Conservation (phyloP, 306 rosid genomes). For the Fagus crenata region DNA sequence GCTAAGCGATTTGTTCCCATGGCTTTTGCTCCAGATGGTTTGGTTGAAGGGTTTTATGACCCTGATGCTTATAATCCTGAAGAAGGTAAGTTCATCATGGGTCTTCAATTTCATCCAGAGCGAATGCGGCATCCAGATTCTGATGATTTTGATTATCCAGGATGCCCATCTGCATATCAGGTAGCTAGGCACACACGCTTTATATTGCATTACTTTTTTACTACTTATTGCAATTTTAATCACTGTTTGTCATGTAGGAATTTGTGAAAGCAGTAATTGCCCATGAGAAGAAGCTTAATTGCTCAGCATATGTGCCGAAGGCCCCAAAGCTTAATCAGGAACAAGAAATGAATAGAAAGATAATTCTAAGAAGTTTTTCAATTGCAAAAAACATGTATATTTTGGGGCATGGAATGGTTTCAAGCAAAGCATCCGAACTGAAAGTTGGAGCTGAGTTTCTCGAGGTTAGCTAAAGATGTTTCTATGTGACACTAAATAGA, state of each 20-base stretch:
- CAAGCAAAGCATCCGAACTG: slow-evolving; percentile 21
- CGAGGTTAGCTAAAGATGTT: slow-evolving; percentile 15
- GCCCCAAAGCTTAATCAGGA: slow-evolving; percentile 29
- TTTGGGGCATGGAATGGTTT: slow-evolving; percentile 10
- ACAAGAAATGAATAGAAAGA: slow-evolving; percentile 34
- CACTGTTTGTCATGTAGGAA: slow-evolving; percentile 36
- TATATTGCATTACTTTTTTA: background rate
- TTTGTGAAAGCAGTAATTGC: slow-evolving; percentile 46
- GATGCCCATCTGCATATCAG: slow-evolving; percentile 43
- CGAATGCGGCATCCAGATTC: slow-evolving; percentile 33
- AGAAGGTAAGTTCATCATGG: slow-evolving; percentile 41
- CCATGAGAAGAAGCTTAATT: slow-evolving; percentile 34
- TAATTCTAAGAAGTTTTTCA: slow-evolving; percentile 36
- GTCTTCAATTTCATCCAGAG: slow-evolving; percentile 53
- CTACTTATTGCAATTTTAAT: slow-evolving; percentile 5
- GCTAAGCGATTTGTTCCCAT: slow-evolving; percentile 41
- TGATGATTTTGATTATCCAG: slow-evolving; percentile 41
- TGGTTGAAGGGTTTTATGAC: slow-evolving; percentile 52
- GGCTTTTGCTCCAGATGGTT: slow-evolving; percentile 44
- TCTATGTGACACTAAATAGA: background rate
- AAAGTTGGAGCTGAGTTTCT: slow-evolving; percentile 37
- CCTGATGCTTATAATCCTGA: slow-evolving; percentile 34
- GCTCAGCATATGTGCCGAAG: slow-evolving; percentile 28
- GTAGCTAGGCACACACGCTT: background rate
- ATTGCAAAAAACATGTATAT: slow-evolving; percentile 32